Evolutionary conservation across 2,329 filamentous ascomycete species (phyloP).

Genomic region (Talaromyces amestolkiae): DNA sequence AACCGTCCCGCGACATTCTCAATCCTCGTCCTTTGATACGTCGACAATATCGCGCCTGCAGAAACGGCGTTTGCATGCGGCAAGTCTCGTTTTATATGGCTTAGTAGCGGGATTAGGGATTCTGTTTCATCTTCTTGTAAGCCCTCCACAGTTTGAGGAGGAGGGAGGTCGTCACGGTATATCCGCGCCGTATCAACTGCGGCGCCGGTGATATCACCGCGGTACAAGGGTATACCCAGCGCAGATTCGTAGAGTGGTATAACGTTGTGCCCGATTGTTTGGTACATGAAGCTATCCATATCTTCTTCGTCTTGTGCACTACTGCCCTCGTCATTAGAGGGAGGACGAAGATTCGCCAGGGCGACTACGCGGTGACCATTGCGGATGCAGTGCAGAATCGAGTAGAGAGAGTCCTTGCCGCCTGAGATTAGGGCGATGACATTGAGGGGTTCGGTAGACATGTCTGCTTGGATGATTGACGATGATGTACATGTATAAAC

Average conservation of each 20-base stretch:
- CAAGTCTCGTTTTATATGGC: constrained; percentile 62
- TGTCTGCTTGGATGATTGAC: neutral
- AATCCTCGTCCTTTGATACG: constrained; percentile 93
- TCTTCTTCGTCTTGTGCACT: constrained; percentile 32
- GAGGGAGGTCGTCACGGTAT: constrained; percentile 52
- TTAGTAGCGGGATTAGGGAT: constrained; percentile 74
- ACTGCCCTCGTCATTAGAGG: constrained; percentile 6
- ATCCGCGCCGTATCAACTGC: constrained; percentile 70
- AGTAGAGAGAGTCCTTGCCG: constrained; percentile 96
- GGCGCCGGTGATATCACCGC: constrained; percentile 69
- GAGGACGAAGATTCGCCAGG: constrained; percentile 81
- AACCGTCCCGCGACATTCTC: constrained; percentile 85
- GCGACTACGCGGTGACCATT: constrained; percentile 85
- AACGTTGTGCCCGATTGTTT: constrained; percentile 87
- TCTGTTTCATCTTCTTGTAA: constrained; percentile 58
- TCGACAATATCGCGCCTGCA: constrained; percentile 88
- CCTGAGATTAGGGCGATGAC: constrained; percentile 93
- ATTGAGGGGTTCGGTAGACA: constrained; percentile 46
- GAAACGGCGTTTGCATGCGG: constrained; percentile 82
- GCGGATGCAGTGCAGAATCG: constrained; percentile 80
- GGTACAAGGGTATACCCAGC: constrained; percentile 78
- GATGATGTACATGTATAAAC: neutral
- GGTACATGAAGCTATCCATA: constrained; percentile 98
- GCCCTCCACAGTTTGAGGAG: neutral
- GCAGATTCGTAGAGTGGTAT: constrained; percentile 81